Conservation (phyloP, 768 basidiomycete species). For the Termitomyces sp. region DNA sequence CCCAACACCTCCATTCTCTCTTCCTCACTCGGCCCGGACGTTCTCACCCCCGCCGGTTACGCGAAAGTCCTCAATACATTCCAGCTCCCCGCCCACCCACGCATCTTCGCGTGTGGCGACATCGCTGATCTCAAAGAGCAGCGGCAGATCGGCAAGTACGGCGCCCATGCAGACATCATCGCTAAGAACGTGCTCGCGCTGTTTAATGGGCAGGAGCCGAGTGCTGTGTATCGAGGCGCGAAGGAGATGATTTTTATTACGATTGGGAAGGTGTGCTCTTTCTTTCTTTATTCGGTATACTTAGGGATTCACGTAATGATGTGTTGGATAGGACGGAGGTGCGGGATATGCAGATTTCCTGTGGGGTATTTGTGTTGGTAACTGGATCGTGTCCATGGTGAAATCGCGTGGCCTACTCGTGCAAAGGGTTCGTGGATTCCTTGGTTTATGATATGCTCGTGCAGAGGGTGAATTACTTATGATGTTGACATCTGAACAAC, state of each 20-base stretch:
- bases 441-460: slow-evolving; percentile 8
- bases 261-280: slow-evolving; percentile 47
- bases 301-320: not conserved
- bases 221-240: slow-evolving; percentile 42
- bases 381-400: slow-evolving; percentile 34
- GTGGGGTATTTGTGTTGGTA: slow-evolving; percentile 44
- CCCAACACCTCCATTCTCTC: slow-evolving; percentile 50
- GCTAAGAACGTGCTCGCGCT: slow-evolving; percentile 45
- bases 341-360: slow-evolving; percentile 39
- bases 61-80: slow-evolving; percentile 57
- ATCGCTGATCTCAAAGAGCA: slow-evolving; percentile 61
- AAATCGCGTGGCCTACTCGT: slow-evolving; percentile 36
- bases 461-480: no score
- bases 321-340: slow-evolving; percentile 33
- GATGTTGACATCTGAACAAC: not conserved
- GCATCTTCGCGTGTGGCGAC: slow-evolving; percentile 66
- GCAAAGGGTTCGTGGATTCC: slow-evolving; percentile 8
- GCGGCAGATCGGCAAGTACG: slow-evolving; percentile 48
- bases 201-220: slow-evolving; percentile 30
- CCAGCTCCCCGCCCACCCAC: slow-evolving; percentile 45
- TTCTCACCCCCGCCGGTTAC: slow-evolving; percentile 33
- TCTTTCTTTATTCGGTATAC: no score
- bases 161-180: slow-evolving; percentile 41
- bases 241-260: slow-evolving; percentile 53
- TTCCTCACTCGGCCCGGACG: slow-evolving; percentile 30